Conservation (phyloP, 2,329 filamentous ascomycete genomes). For the Parastagonospora avenae region DNA sequence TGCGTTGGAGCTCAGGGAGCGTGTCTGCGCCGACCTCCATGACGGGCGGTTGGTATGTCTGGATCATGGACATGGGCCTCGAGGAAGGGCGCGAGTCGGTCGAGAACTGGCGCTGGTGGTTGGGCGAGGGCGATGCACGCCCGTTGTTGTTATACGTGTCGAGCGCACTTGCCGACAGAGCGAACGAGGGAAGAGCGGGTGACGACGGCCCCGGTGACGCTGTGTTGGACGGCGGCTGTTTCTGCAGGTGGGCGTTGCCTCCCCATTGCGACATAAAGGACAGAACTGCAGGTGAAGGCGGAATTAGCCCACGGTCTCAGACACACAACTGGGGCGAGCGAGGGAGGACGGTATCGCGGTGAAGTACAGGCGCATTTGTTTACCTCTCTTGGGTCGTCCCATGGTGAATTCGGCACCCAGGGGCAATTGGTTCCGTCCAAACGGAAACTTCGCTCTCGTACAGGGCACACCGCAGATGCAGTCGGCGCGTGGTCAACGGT, state of each 20-base stretch:
- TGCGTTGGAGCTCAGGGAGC: slow-evolving; percentile 88
- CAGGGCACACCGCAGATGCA: slow-evolving; percentile 16
- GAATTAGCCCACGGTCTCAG: slow-evolving; percentile 26
- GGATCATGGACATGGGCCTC: slow-evolving; percentile 82
- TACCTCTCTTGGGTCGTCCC: slow-evolving; percentile 47
- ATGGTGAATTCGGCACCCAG: slow-evolving; percentile 26
- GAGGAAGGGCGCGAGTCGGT: slow-evolving; percentile 59
- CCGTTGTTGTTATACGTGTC: slow-evolving; percentile 31
- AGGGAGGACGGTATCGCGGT: slow-evolving; percentile 4
- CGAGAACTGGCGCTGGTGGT: slow-evolving; percentile 48
- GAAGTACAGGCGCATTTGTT: slow-evolving; percentile 16
- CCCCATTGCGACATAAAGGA: slow-evolving; percentile 89
- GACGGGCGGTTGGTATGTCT: slow-evolving; percentile 81
- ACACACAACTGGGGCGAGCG: slow-evolving; percentile 8
- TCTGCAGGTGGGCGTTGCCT: slow-evolving; percentile 43
- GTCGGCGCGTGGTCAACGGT: slow-evolving; percentile 22
- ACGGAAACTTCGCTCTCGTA: slow-evolving; percentile 12
- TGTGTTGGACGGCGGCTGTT: slow-evolving; percentile 27
- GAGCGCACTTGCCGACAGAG: slow-evolving; percentile 37
- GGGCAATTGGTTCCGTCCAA: slow-evolving; percentile 12
- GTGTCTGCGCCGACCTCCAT: slow-evolving; percentile 87
- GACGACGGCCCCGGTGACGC: slow-evolving; percentile 42
- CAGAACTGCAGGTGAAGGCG: slow-evolving; percentile 63
- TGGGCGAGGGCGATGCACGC: slow-evolving; percentile 24
- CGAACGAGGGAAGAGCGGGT: slow-evolving; percentile 36